Evolutionary conservation across 2,329 filamentous ascomycete species (phyloP), one percentile per base, ranked within the genome.

Genomic region (Hirsutella thompsonii): DNA sequence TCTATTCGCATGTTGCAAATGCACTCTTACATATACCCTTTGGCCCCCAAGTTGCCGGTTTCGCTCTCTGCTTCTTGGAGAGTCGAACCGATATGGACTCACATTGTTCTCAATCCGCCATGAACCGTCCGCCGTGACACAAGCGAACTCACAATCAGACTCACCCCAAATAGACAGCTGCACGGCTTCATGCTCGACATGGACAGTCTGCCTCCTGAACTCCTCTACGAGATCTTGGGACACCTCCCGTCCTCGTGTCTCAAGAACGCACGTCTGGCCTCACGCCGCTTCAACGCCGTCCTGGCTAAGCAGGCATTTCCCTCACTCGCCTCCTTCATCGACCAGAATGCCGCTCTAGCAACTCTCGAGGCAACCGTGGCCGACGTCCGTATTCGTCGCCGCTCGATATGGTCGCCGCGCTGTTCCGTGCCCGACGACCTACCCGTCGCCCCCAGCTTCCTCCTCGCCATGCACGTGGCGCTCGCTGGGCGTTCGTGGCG

Each of bases 351-450:
- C 36, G 55, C 57, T 19, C 39, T 49, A 29, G 36, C 41, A 20
- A 55, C 51, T 20, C 45, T 59, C 28, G 38, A 49, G 11, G 8
- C 34, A 11, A 45, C 49, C 11, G 48, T 54, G 5, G 40, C 45
- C 19, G 49, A 55, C 37, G 49, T 55, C 18, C 34, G 45, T 20
- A 36, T 34, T 5, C 49, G 57, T 8, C 47, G 46, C 8, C 46
- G 45, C 1, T 52, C 53, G 10, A 53, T 61, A 41, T 61, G 58
- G 58, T 61, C 58, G 16, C 58, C 58, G n/a, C 43, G 48, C n/a
- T 61, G 58, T 48, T 46, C 47, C 32, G 56, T 60, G 13, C 58
- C 58, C 4, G 40, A 39, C 13, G 43, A 46, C 13, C 44, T 61
- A 8, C 57, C 51, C 28, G 40, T 61, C 11, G 46, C 52, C 9